A percentile compares a stretch with the other conserved stretches of the same genome.
Conservation (phyloP, 352 stramenopile genomes). For the Phytophthora pistaciae region DNA sequence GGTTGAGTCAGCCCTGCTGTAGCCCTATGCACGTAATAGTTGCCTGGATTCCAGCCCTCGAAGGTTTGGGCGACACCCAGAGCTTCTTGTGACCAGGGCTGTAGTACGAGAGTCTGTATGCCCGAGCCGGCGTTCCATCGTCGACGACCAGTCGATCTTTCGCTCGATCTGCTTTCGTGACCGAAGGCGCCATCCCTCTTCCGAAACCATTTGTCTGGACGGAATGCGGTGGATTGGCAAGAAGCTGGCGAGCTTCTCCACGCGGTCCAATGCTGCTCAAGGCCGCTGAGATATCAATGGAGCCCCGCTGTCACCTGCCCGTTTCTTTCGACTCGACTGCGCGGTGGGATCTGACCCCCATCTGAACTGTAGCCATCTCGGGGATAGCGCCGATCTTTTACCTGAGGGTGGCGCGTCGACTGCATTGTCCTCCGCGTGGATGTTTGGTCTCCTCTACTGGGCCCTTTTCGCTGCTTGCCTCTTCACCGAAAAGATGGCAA, state of each 20-base stretch:
- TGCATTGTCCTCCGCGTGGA: conserved; percentile 9
- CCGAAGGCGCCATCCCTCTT: conserved; percentile 9
- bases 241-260: neutral
- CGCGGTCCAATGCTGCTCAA: neutral
- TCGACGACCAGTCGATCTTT: neutral
- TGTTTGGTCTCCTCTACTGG: neutral
- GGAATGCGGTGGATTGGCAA: conserved; percentile 29
- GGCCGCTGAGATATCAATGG: conserved; percentile 7
- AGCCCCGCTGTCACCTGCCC: neutral
- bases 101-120: neutral
- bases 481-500: neutral
- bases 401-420: neutral
- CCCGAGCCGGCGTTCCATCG: neutral
- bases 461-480: neutral
- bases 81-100: neutral
- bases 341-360: conserved; percentile 4
- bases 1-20: neutral
- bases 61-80: neutral
- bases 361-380: conserved; percentile 27
- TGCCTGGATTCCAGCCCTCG: too few species aligned
- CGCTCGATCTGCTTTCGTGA: conserved; percentile 6
- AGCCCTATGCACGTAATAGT: neutral
- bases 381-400: conserved; percentile 18
- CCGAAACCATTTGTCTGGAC: conserved; percentile 29
- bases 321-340: neutral